A percentile compares a stretch with the other conserved stretches of the same genome.
phyloP scores from a whole-genome alignment of 1,139 yeast species.

The Blastobotrys ciferrii region DNA sequence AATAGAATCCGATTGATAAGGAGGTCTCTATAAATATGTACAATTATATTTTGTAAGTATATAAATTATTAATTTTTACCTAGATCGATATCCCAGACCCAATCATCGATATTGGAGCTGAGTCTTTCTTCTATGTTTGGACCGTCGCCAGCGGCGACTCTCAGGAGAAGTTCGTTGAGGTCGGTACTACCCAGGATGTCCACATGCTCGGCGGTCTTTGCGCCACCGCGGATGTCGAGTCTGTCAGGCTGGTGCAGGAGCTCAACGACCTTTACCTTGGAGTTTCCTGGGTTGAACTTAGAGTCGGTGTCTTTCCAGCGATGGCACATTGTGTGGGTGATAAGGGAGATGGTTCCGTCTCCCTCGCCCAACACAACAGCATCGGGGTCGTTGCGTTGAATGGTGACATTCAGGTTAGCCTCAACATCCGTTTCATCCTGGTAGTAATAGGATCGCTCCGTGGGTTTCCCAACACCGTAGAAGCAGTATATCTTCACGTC shows the following conservation, averaged over 20 bases:
- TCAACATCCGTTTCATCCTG: slow-evolving; percentile 55
- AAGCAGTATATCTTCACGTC: slow-evolving; percentile 85
- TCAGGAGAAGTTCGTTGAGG: slow-evolving; percentile 76
- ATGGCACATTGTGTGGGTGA: slow-evolving; percentile 79
- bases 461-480: slow-evolving; percentile 93
- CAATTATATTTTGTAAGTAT: background rate
- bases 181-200: slow-evolving; percentile 94
- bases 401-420: slow-evolving; percentile 61
- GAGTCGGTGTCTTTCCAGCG: slow-evolving; percentile 76
- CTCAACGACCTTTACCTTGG: slow-evolving; percentile 77
- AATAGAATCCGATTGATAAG: no score
- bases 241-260: slow-evolving; percentile 90
- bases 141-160: slow-evolving; percentile 81
- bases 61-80: no score
- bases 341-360: slow-evolving; percentile 88
- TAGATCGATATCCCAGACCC: slow-evolving; percentile 50
- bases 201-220: slow-evolving; percentile 96
- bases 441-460: slow-evolving; percentile 89
- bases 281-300: slow-evolving; percentile 77
- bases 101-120: slow-evolving; percentile 59
- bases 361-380: slow-evolving; percentile 87
- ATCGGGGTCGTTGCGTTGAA: slow-evolving; percentile 54
- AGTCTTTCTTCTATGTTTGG: slow-evolving; percentile 58
- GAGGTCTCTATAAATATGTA: background rate
- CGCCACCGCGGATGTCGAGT: slow-evolving; percentile 94